A percentile compares a stretch with the other conserved stretches of the same genome.
These are phyloP conservation scores for Halophytophthora polymorphica DNA, from an alignment of 352 stramenopile genomes.

Conservation along the genomic window DNA sequence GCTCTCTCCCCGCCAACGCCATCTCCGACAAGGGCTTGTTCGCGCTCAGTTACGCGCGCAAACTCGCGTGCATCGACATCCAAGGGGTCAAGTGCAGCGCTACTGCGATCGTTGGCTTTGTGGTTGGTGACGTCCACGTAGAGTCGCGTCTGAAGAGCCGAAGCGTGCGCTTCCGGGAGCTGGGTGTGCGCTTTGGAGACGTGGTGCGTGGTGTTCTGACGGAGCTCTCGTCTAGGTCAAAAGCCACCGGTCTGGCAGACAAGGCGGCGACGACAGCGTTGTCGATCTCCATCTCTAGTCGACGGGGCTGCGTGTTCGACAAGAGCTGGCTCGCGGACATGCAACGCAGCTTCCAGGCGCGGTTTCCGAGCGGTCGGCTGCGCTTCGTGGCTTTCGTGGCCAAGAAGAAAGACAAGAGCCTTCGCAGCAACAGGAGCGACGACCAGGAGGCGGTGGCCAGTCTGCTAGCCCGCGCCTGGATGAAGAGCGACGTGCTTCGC, in stretches of 20 bases:
- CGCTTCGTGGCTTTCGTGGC: slow-evolving; percentile 35
- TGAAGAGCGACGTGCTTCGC: slow-evolving; percentile 36
- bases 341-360: slow-evolving; percentile 14
- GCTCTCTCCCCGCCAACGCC: slow-evolving; percentile 19
- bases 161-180: slow-evolving; percentile 26
- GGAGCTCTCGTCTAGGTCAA: slow-evolving; percentile 7
- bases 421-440: slow-evolving; percentile 9
- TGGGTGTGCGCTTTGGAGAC: slow-evolving; percentile 40
- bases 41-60: slow-evolving; percentile 17
- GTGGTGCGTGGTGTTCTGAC: slow-evolving; percentile 31
- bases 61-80: slow-evolving; percentile 29
- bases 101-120: slow-evolving; percentile 20
- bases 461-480: slow-evolving; percentile 19
- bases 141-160: neutral
- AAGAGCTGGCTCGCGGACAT: slow-evolving; percentile 27
- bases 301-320: slow-evolving; percentile 39
- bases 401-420: slow-evolving; percentile 27
- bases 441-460: slow-evolving; percentile 29
- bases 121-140: neutral
- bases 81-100: slow-evolving; percentile 35
- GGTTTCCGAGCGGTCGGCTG: slow-evolving; percentile 15
- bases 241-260: neutral
- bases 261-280: slow-evolving; percentile 7
- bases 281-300: slow-evolving; percentile 31
- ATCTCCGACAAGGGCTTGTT: slow-evolving; percentile 35